These are phyloP conservation scores for Simplicillium sp. DNA, from an alignment of 2,329 filamentous ascomycete species.

Conservation along the genomic window DNA sequence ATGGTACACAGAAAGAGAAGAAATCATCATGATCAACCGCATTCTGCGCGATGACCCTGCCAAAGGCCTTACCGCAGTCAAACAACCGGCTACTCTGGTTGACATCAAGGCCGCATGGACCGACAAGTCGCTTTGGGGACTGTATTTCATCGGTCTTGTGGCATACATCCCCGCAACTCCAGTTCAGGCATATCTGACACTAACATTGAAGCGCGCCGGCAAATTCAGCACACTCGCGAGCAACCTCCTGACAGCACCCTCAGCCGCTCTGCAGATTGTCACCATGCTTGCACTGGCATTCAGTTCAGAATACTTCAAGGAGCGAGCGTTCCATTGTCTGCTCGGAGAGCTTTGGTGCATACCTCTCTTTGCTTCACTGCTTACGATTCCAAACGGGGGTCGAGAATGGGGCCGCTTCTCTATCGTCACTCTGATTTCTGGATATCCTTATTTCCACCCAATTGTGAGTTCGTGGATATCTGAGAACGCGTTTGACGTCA, in stretches of 20 bases:
- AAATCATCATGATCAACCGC: constrained; percentile 60
- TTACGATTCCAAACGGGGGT: too few species aligned
- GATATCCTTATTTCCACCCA: too few species aligned
- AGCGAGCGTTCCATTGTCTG: constrained; percentile 42
- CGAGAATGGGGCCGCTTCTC: too few species aligned
- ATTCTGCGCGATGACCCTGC: constrained; percentile 44
- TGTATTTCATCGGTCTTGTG: constrained; percentile 38
- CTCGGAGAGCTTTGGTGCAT: constrained; percentile 39
- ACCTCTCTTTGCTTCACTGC: too few species aligned
- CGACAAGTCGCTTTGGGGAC: constrained; percentile 38
- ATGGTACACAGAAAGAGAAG: constrained; percentile 59
- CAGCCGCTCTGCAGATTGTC: constrained; percentile 45
- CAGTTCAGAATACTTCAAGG: constrained; percentile 44
- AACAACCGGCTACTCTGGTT: constrained; percentile 29
- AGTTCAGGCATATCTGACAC: constrained; percentile 40
- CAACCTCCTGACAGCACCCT: constrained; percentile 54
- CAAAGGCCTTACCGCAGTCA: constrained; percentile 37
- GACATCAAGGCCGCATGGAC: constrained; percentile 34
- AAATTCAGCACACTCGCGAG: constrained; percentile 46
- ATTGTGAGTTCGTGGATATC: too few species aligned
- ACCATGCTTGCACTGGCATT: constrained; percentile 45
- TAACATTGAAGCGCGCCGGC: constrained; percentile 45
- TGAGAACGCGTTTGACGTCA: too few species aligned
- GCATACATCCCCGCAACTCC: constrained; percentile 39
- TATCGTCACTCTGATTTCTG: too few species aligned